Evolutionary conservation across 495 filamentous ascomycete genomes (phyloP).

Genomic region (Extremus antarcticus): DNA sequence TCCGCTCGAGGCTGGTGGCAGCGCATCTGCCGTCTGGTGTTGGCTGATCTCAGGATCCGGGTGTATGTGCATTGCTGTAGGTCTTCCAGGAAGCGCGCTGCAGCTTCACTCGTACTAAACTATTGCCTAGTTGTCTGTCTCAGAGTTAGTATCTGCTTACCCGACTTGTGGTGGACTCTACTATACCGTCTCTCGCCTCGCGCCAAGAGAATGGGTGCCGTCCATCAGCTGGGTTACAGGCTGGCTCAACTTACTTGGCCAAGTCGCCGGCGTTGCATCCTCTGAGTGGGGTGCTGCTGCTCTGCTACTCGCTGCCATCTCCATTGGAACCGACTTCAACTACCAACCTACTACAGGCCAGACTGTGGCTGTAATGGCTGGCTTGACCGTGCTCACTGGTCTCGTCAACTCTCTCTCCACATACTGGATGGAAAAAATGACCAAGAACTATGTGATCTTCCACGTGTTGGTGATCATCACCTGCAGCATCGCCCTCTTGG

Average conservation of each 20-base stretch:
- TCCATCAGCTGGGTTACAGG: slow-evolving; percentile 34
- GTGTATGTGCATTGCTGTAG: slow-evolving; percentile 50
- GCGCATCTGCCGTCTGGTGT: slow-evolving; percentile 51
- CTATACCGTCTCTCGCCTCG: slow-evolving; percentile 37
- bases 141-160: slow-evolving; percentile 49
- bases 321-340: slow-evolving; percentile 46
- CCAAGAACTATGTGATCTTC: slow-evolving; percentile 54
- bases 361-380: slow-evolving; percentile 52
- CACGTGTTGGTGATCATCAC: slow-evolving; percentile 46
- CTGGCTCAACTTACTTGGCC: slow-evolving; percentile 54
- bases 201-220: slow-evolving; percentile 30
- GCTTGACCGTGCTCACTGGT: slow-evolving; percentile 43
- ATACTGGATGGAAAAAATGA: slow-evolving; percentile 53
- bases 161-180: slow-evolving; percentile 46
- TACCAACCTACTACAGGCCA: slow-evolving; percentile 43
- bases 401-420: slow-evolving; percentile 51
- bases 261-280: slow-evolving; percentile 48
- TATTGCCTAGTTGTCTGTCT: slow-evolving; percentile 30
- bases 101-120: not conserved
- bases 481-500: slow-evolving; percentile 47
- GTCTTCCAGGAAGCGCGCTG: too few relatives aligned
- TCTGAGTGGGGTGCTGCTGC: slow-evolving; percentile 54
- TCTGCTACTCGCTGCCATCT: slow-evolving; percentile 51
- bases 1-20: slow-evolving; percentile 48
- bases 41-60: slow-evolving; percentile 54